Evolutionary conservation across 352 stramenopile species (phyloP), one percentile per base, ranked within the genome.

Genomic region (Phytophthora colocasiae): DNA sequence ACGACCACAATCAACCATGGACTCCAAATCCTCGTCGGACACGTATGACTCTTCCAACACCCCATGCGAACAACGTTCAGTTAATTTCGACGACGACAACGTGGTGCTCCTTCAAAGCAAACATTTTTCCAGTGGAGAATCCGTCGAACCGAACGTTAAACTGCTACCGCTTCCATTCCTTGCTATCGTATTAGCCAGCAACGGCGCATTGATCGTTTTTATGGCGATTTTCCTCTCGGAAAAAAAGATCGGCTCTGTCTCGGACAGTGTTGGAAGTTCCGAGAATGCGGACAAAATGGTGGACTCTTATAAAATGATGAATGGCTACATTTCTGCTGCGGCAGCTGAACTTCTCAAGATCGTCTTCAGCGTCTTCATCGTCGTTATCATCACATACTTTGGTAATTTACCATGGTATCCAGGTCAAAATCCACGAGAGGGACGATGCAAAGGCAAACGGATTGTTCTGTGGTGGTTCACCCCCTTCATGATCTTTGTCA

Each of bases 251-350:
- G 57, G 74, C 8, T 79, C 71, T 11, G 22, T 22, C 0, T 22
- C 22, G 22, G 22, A 22, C 22, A 22, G 22, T 22, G 22, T 22
- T 22, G 22, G 22, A 22, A 22, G 22, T 22, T 76, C 73, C 32
- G 62, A 41, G 34, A 63, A 73, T 34, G 77, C 66, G 1, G 68
- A 82, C 48, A 51, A 63, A 5, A 55, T 59, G 8, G 65, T 85
- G 26, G 41, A 75, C 52, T 81, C 49, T 48, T 85, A 76, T 57
- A 64, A 85, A 29, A 52, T 68, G 7, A 54, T 80, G 19, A 75
- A 72, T 50, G 77, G 74, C 24, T 83, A 76, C 58, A 44, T 83
- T 44, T 60, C 55, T 1, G 74, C 67, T 22, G 50, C 62, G 0
- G 55, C 74, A 0, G 71, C 65, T 2, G 41, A 70, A 31, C 11